Percentiles rank a stretch among this genome's conserved stretches.
phyloP scores from a whole-genome alignment of 2,329 filamentous ascomycete species.

The Colletotrichum graminicola region DNA sequence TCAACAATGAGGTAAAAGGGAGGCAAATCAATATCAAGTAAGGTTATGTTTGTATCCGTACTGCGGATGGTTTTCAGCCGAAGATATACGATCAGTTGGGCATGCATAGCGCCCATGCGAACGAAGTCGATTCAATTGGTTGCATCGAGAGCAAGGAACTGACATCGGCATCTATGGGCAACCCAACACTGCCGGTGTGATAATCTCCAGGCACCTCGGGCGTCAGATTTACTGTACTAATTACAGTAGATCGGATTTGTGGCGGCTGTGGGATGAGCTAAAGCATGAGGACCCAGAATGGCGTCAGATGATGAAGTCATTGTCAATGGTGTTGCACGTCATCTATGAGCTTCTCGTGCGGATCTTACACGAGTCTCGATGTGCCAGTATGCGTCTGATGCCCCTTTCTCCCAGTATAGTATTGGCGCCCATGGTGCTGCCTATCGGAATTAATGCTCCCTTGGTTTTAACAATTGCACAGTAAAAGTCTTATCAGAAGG shows the following conservation, averaged over 20 bases:
- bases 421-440: background rate
- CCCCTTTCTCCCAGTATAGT: background rate
- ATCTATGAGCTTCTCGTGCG: background rate
- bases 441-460: background rate
- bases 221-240: background rate
- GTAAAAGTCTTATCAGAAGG: background rate
- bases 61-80: background rate
- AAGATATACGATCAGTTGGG: background rate
- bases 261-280: background rate
- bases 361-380: background rate
- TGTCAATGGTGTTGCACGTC: background rate
- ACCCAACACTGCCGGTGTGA: slow-evolving; percentile 1
- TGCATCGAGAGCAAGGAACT: background rate
- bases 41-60: background rate
- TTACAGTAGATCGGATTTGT: background rate
- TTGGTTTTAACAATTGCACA: background rate
- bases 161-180: background rate
- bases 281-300: background rate
- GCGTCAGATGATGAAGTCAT: slow-evolving; percentile 10
- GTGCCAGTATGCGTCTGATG: background rate
- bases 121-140: background rate
- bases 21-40: background rate
- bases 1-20: background rate
- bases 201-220: background rate
- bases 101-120: background rate